Conservation (phyloP, 257 asterid genomes). For the Paraleonurus japonicus region DNA sequence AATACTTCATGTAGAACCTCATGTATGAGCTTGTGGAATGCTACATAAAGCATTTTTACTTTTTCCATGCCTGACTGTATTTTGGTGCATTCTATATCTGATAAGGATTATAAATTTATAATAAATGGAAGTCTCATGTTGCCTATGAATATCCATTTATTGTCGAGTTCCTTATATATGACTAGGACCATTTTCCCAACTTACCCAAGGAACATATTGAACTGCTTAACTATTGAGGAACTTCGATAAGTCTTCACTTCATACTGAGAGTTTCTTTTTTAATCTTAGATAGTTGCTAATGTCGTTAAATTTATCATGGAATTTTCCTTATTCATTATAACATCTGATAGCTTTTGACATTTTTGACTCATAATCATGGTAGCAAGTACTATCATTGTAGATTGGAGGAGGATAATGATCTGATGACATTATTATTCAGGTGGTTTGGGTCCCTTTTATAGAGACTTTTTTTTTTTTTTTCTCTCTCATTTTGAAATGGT, state of each 20-base stretch:
- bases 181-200: background rate
- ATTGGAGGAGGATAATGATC: conserved; percentile 5
- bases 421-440: background rate
- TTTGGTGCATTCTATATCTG: background rate
- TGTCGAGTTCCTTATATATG: background rate
- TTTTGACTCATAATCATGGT: background rate
- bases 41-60: background rate
- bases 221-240: background rate
- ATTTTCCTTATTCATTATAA: background rate
- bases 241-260: background rate
- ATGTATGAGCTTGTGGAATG: background rate
- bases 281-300: background rate
- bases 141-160: background rate
- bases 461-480: background rate
- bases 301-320: conserved; percentile 11
- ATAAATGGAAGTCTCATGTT: background rate
- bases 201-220: background rate
- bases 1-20: background rate
- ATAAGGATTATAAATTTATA: background rate
- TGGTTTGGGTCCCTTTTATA: background rate
- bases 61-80: background rate
- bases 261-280: background rate
- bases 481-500: background rate
- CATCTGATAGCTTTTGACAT: background rate
- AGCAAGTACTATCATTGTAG: background rate